Percentiles rank a stretch among this genome's conserved stretches.
phyloP scores from a whole-genome alignment of 2,329 filamentous ascomycete genomes.

The Xylariales sp. region DNA sequence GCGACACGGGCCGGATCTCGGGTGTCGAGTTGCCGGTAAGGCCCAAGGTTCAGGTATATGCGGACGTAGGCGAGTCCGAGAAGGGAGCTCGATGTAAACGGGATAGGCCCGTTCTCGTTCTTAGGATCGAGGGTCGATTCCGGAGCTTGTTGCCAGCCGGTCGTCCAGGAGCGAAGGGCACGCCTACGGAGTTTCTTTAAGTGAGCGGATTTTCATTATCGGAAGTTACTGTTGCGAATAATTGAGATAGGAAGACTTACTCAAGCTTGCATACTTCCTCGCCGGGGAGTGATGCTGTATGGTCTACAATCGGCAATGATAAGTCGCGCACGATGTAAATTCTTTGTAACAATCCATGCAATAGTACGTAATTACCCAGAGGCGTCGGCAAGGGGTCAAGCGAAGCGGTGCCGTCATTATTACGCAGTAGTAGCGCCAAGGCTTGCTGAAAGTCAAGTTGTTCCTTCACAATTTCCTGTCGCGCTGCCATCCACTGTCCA shows the following conservation, averaged over 20 bases:
- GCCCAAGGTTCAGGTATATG: constrained; percentile 14
- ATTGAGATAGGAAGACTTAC: neutral
- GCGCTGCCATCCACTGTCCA: constrained; percentile 8
- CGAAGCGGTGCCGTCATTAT: constrained; percentile 6
- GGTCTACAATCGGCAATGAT: constrained; percentile 12
- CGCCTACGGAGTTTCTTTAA: neutral
- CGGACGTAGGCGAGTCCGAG: constrained; percentile 19
- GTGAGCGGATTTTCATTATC: neutral
- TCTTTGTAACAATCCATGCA: constrained; percentile 5
- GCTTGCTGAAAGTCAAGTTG: constrained; percentile 16
- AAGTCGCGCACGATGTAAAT: constrained; percentile 11
- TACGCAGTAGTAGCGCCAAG: neutral
- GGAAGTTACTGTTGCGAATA: neutral
- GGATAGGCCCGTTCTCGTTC: constrained; percentile 22
- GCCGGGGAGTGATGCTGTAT: constrained; percentile 1
- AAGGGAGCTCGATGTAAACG: constrained; percentile 20
- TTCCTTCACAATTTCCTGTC: constrained; percentile 1
- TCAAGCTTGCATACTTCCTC: constrained; percentile 18
- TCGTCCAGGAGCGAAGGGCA: constrained; percentile 18
- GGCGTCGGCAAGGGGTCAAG: constrained; percentile 3
- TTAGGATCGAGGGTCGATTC: constrained; percentile 20
- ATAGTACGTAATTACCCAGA: constrained; percentile 11
- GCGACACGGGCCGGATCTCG: constrained; percentile 54
- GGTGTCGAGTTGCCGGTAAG: constrained; percentile 12
- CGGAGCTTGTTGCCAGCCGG: constrained; percentile 17